A percentile compares a stretch with the other conserved stretches of the same genome.
These are phyloP conservation scores for Jasminum sambac DNA, from an alignment of 257 asterid genomes.

Conservation along the genomic window DNA sequence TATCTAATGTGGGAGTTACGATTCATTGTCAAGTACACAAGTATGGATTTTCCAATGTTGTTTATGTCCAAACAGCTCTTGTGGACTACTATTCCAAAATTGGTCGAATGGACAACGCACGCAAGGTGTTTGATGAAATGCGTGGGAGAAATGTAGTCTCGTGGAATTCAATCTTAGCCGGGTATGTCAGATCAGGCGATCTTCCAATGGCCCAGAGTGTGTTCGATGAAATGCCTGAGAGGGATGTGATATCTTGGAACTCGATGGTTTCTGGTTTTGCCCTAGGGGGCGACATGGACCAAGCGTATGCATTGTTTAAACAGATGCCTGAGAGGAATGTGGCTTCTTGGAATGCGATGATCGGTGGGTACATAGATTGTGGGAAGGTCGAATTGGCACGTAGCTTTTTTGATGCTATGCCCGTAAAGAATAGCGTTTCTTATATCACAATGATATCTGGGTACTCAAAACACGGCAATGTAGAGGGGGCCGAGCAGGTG, in stretches of 20 bases:
- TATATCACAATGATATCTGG: slow-evolving; percentile 78
- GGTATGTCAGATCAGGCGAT: slow-evolving; percentile 59
- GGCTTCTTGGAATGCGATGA: slow-evolving; percentile 82
- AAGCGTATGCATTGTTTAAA: slow-evolving; percentile 54
- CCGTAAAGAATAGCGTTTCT: slow-evolving; percentile 53
- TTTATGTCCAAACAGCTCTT: slow-evolving; percentile 81
- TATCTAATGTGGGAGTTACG: slow-evolving; percentile 39
- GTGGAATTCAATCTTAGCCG: slow-evolving; percentile 79
- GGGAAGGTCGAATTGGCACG: slow-evolving; percentile 65
- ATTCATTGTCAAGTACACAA: slow-evolving; percentile 75
- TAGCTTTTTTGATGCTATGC: slow-evolving; percentile 67
- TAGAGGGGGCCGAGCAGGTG: slow-evolving; percentile 61
- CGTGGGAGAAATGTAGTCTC: slow-evolving; percentile 59
- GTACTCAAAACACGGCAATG: slow-evolving; percentile 62
- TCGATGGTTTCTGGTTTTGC: slow-evolving; percentile 68
- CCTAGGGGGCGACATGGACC: slow-evolving; percentile 56
- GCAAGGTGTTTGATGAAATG: slow-evolving; percentile 63
- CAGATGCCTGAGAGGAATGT: slow-evolving; percentile 65
- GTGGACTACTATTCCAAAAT: slow-evolving; percentile 71
- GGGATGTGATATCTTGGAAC: slow-evolving; percentile 75
- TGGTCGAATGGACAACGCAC: slow-evolving; percentile 66
- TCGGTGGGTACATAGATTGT: slow-evolving; percentile 56
- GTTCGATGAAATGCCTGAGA: slow-evolving; percentile 75
- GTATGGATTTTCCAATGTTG: slow-evolving; percentile 49
- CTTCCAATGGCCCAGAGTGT: slow-evolving; percentile 55